Conservation (phyloP, 495 filamentous ascomycete genomes). For the Penicillium paxilli region DNA sequence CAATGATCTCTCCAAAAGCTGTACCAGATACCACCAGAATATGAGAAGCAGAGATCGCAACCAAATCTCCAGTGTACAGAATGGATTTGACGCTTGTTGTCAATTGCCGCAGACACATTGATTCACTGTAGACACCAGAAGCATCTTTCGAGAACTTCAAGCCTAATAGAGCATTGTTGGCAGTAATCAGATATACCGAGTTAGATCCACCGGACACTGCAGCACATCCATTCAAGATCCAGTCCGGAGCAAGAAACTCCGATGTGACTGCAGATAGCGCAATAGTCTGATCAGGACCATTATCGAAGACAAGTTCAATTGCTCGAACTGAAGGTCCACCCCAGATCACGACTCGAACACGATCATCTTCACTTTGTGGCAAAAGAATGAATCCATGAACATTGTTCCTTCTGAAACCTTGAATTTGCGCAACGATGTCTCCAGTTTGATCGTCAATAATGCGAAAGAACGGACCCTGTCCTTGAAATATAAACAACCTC, state of each 20-base stretch:
- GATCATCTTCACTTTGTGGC: conserved; percentile 11
- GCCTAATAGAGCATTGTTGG: conserved; percentile 75
- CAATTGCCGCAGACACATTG: conserved; percentile 40
- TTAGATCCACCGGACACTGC: conserved; percentile 18
- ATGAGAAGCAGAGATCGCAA: conserved; percentile 52
- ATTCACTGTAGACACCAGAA: conserved; percentile 18
- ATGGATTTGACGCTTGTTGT: conserved; percentile 77
- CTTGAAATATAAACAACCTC: conserved; percentile 33
- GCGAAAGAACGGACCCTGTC: conserved; percentile 41
- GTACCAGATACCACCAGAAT: conserved; percentile 85
- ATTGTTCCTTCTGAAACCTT: conserved; percentile 42
- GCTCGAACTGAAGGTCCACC: conserved; percentile 73
- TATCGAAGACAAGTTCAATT: conserved; percentile 37
- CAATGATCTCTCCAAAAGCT: conserved; percentile 87
- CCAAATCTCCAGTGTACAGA: conserved; percentile 79
- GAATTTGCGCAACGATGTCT: conserved; percentile 27
- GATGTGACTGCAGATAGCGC: conserved; percentile 26
- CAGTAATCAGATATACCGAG: conserved; percentile 62
- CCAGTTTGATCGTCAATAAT: conserved; percentile 39
- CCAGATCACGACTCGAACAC: conserved; percentile 61
- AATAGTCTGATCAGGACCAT: background rate
- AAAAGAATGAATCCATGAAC: conserved; percentile 42
- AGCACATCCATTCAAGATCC: conserved; percentile 75
- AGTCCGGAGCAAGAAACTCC: conserved; percentile 61
- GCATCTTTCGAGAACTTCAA: conserved; percentile 26